Base-by-base conservation (phyloP, 1,284 basidiomycete species). In the Apiotrichum veenhuisii region DNA sequence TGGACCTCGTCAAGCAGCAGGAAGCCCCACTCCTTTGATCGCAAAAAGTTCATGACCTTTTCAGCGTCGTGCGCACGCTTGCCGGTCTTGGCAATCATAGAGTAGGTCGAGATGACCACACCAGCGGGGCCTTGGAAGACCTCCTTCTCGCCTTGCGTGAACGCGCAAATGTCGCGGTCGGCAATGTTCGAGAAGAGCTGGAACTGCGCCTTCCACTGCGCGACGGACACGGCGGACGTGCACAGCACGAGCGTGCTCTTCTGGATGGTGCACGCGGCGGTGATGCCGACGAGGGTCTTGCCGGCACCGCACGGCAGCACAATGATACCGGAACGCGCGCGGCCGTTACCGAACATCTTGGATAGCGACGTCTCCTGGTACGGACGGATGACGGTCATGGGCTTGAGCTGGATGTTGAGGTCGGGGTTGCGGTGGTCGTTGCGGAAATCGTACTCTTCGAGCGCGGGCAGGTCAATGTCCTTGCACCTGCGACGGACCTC, bases 341-440 rank as follows among this genome's bases (percentile, higher is more conserved):
- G 92, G 50, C 93, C 94, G 74, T 98, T 97, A 56, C 94, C 94
- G 75, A 97, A 97, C 94, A 98, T 97, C 78, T 98, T 98, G 64
- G 91, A 93, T 49, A 97, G 78, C 72, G 89, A 92, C 46, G 94
- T 97, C 78, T 97, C 94, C 76, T 98, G 94, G 76, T 98, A 98
- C 14, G 94, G 91, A 56, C 94, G 84, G 71, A 98, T 96, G 63
- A 92, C 88, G 0, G 94, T 97, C 50, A 91, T 89, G 3, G 94
- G 94, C 73, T 97, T 97, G 54, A 97, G 83, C 78, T 97, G 94
- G 59, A 98, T 97, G 70, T 97, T 94, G 52, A 98, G 82, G 73
- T 95, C 94, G 30, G 93, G 84, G 71, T 98, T 98, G 63, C 91
- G 79, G 0, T 89, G 91, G 75, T 98, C 94, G 69, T 97, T 95